Evolutionary conservation across 768 basidiomycete species (phyloP), one percentile per base, ranked within the genome.

Genomic region (Rhizopogon vinicolor): DNA sequence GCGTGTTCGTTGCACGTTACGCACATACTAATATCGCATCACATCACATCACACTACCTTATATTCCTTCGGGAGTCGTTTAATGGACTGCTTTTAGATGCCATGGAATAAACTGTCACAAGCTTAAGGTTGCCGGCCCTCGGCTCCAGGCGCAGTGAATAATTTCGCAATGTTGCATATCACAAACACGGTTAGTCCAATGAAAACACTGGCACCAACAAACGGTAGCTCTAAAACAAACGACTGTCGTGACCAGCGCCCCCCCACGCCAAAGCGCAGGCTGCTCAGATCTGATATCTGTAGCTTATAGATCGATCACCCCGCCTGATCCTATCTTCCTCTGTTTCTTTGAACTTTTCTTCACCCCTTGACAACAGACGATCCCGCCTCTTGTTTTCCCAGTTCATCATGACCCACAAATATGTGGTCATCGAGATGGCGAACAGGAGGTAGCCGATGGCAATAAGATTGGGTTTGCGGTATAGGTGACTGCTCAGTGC

Each of bases 381-480:
- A 3, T 76, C 77, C 28, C 80, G 73, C 39, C 76, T 70, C 51
- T 61, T 68, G 58, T 85, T 85, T 66, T 80, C 82, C 19, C 70
- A 65, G 16, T 66, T 64, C 79, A 84, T 81, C 72, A 70, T 75
- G 22, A 65, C 66, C 69, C 73, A 80, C 2, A 82, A 72, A 54
- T 76, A 76, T 8, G 72, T 59, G 3, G 78, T 71, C 10, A 80
- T 72, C 10, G 73, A 55, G 0, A 75, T 72, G 5, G 78, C 69
- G 58, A 83, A 82, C 7, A 78, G 57, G 18, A 85, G 64, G 55
- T 84, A 85, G n/a, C 82, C 82, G 52, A 85, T 81, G 2, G 83
- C 69, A 41, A 85, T 81, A 25, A 79, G 76, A 60, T 85, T 82
- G 7, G 82, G 83, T 57, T 65, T 80, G 39, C 81, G 76, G 69